These are phyloP conservation scores for Salix udensis DNA, from an alignment of 345 rosid species.

Conservation along the genomic window DNA sequence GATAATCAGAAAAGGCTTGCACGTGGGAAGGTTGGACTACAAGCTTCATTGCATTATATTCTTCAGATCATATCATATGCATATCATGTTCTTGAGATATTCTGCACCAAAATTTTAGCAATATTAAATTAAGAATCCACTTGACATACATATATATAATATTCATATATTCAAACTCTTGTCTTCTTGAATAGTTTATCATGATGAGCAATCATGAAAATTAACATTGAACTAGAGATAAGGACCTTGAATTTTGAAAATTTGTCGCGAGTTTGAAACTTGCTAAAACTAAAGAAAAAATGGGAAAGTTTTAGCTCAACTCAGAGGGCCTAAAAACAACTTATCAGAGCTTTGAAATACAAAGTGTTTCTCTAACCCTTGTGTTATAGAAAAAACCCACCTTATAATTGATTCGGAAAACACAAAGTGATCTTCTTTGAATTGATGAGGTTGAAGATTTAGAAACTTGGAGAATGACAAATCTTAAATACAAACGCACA, in stretches of 20 bases:
- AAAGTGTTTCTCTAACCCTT: neutral
- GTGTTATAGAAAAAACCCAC: neutral
- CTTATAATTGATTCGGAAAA: neutral
- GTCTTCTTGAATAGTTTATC: neutral
- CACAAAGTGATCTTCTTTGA: neutral
- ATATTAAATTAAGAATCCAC: slow-evolving; percentile 2
- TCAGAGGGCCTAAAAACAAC: neutral
- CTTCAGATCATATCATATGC: neutral
- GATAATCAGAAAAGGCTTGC: slow-evolving; percentile 3
- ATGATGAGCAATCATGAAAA: neutral
- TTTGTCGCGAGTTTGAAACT: neutral
- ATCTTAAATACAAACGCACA: neutral
- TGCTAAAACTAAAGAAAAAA: neutral
- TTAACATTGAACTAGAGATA: neutral
- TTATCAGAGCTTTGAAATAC: neutral
- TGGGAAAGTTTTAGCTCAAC: neutral
- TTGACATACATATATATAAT: neutral
- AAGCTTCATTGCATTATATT: neutral
- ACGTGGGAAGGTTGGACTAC: neutral
- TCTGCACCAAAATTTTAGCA: neutral
- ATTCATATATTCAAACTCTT: neutral
- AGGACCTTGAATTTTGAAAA: neutral
- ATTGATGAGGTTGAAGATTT: neutral
- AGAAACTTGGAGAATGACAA: neutral
- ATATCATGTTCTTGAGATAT: slow-evolving; percentile 5